A percentile compares a stretch with the other conserved stretches of the same genome.
Evolutionary conservation across 768 basidiomycete genomes (phyloP).

Genomic region (Tremella mesenterica): DNA sequence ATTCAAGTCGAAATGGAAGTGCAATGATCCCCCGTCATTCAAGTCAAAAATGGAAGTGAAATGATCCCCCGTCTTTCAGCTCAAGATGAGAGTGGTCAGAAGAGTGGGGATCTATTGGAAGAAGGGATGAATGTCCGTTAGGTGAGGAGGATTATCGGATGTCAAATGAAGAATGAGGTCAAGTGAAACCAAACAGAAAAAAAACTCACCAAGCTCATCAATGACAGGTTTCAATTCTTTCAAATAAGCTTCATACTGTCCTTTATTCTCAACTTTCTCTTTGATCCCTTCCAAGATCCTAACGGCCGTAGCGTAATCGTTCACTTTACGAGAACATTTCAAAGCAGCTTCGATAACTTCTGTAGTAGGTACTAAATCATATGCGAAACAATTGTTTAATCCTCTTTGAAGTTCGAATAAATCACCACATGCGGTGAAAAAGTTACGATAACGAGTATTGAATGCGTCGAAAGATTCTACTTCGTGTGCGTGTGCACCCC

Average conservation of each 20-base stretch:
- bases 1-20: too few relatives aligned
- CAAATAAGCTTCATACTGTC: constrained; percentile 87
- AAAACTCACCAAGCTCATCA: constrained; percentile 74
- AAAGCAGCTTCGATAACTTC: constrained; percentile 43
- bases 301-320: constrained; percentile 96
- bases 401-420: constrained; percentile 98
- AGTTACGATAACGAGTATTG: constrained; percentile 83
- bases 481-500: constrained; percentile 55
- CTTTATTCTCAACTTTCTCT: constrained; percentile 96
- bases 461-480: constrained; percentile 92
- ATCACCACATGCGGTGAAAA: constrained; percentile 88
- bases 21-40: too few relatives aligned
- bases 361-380: constrained; percentile 55
- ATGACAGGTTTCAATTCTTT: constrained; percentile 78
- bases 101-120: too few relatives aligned
- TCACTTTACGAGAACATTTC: constrained; percentile 57
- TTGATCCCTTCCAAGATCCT: constrained; percentile 89
- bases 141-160: too few relatives aligned
- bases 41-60: too few relatives aligned
- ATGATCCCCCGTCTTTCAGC: too few relatives aligned
- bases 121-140: too few relatives aligned
- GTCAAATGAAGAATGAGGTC: too few relatives aligned
- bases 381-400: constrained; percentile 98
- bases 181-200: too few relatives aligned
- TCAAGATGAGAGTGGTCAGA: too few relatives aligned